Evolutionary conservation across 2,329 filamentous ascomycete species (phyloP).

Genomic region (Furcasterigmium sp.): DNA sequence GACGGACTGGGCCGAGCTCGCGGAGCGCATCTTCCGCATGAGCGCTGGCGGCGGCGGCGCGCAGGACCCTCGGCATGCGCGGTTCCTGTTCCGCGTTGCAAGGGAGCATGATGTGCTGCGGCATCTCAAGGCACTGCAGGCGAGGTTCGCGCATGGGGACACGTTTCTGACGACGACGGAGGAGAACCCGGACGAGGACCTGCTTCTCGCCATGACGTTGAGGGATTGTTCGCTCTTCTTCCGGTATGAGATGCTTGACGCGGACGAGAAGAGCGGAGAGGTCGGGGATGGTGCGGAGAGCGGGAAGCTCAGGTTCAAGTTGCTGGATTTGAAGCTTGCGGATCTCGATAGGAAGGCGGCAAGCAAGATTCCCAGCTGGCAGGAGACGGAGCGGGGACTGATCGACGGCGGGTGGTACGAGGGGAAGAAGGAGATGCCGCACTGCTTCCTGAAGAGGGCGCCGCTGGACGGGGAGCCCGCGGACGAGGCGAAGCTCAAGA

Average conservation of each 20-base stretch:
- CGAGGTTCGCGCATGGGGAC: neutral
- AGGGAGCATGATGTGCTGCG: conserved; percentile 10
- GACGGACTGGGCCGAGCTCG: neutral
- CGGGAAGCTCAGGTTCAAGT: conserved; percentile 12
- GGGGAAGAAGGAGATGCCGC: conserved; percentile 1
- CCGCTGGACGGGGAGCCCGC: neutral
- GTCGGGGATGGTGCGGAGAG: conserved; percentile 3
- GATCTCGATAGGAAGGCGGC: conserved; percentile 72
- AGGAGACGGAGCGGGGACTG: conserved; percentile 54
- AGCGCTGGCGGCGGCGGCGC: neutral
- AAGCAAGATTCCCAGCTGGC: conserved; percentile 67
- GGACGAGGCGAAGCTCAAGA: neutral
- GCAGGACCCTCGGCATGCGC: neutral
- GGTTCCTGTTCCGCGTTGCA: conserved; percentile 25
- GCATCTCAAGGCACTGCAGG: conserved; percentile 22
- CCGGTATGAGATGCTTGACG: conserved; percentile 23
- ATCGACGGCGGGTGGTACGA: conserved; percentile 65
- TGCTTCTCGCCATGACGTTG: conserved; percentile 67
- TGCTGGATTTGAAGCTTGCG: conserved; percentile 56
- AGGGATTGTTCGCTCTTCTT: conserved; percentile 75
- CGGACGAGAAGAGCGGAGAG: neutral
- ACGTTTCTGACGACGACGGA: conserved; percentile 8
- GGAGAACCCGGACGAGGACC: conserved; percentile 27
- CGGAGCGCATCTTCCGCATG: conserved; percentile 3
- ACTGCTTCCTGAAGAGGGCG: conserved; percentile 5